phyloP scores from a whole-genome alignment of 1,284 basidiomycete genomes.

The Puccinia sorghi region DNA sequence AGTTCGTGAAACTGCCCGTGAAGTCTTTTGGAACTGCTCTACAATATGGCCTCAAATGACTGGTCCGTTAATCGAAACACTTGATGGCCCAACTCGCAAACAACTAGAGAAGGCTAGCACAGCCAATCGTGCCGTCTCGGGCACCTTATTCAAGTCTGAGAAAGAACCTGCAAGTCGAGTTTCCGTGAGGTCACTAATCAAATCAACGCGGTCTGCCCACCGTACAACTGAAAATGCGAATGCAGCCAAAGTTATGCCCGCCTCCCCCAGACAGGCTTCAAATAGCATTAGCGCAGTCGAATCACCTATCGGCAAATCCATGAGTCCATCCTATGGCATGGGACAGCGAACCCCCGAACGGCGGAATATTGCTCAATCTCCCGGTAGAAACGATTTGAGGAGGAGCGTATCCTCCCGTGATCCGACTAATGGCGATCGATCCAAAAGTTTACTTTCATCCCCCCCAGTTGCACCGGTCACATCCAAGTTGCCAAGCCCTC shows the following conservation, averaged over 20 bases:
- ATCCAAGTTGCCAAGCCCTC: constrained; percentile 61
- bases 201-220: constrained; percentile 32
- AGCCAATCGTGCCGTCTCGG: constrained; percentile 64
- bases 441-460: constrained; percentile 18
- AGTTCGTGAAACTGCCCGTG: constrained; percentile 73
- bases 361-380: constrained; percentile 8
- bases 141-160: constrained; percentile 55
- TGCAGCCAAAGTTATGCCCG: too few species aligned
- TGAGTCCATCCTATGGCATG: background rate
- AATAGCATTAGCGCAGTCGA: background rate
- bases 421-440: constrained; percentile 16
- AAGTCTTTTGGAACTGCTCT: constrained; percentile 78
- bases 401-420: constrained; percentile 16
- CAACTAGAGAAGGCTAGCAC: constrained; percentile 77
- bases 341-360: constrained; percentile 13
- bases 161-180: constrained; percentile 36
- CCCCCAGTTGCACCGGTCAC: constrained; percentile 29
- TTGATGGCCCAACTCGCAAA: constrained; percentile 74
- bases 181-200: constrained; percentile 45
- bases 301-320: constrained; percentile 8
- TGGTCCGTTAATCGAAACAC: constrained; percentile 65
- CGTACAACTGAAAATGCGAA: constrained; percentile 2
- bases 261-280: constrained; percentile 38
- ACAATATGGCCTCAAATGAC: constrained; percentile 73
- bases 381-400: constrained; percentile 1